Evolutionary conservation across 208 protist species (phyloP).

Genomic region (Trypanosoma melophagium): DNA sequence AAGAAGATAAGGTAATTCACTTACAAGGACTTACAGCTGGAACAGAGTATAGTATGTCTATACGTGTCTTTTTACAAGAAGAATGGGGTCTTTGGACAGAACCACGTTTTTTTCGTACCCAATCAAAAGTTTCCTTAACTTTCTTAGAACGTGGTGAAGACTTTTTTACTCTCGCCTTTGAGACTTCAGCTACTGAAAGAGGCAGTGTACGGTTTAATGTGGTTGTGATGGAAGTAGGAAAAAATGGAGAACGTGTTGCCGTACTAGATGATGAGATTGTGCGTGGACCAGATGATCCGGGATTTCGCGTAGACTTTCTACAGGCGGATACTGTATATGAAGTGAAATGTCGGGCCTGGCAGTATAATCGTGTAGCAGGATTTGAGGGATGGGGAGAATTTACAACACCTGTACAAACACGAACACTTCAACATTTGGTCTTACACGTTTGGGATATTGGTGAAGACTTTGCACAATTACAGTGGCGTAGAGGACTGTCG

Average conservation of each 20-base stretch:
- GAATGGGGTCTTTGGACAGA: conserved; percentile 91
- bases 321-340: conserved; percentile 74
- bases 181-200: neutral
- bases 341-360: conserved; percentile 70
- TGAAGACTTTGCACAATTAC: conserved; percentile 86
- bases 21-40: conserved; percentile 65
- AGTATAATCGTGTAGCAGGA: conserved; percentile 70
- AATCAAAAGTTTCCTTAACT: conserved; percentile 35
- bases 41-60: conserved; percentile 61
- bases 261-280: conserved; percentile 62
- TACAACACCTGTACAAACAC: conserved; percentile 54
- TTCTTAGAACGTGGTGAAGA: conserved; percentile 88
- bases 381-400: conserved; percentile 85
- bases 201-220: conserved; percentile 31
- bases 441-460: conserved; percentile 84
- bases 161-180: conserved; percentile 63
- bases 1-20: conserved; percentile 52
- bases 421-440: conserved; percentile 71
- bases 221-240: conserved; percentile 42
- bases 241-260: conserved; percentile 30
- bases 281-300: conserved; percentile 36
- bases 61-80: conserved; percentile 68
- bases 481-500: conserved; percentile 68
- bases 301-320: conserved; percentile 73
- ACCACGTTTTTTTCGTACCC: conserved; percentile 54